A percentile compares a stretch with the other conserved stretches of the same genome.
These are phyloP conservation scores for Spiraea crenata DNA, from an alignment of 331 rosid species.

Conservation along the genomic window DNA sequence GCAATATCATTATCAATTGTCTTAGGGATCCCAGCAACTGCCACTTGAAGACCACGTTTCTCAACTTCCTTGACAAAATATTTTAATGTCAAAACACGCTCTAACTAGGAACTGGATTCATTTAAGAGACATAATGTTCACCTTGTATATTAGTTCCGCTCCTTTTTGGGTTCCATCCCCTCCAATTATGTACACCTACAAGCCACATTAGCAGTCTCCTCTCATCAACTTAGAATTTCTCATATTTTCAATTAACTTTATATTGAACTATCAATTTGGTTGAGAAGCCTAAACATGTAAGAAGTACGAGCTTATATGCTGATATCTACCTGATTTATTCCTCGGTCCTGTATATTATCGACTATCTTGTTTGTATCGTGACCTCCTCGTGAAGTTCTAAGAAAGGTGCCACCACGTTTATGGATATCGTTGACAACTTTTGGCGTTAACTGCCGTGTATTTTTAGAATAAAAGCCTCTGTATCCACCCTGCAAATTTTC, in stretches of 20 bases:
- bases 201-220: conserved; percentile 15
- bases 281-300: conserved; percentile 16
- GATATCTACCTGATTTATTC: conserved; percentile 79
- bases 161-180: conserved; percentile 98
- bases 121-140: conserved; percentile 33
- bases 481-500: conserved; percentile 74
- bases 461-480: conserved; percentile 86
- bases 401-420: conserved; percentile 91
- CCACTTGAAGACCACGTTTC: conserved; percentile 85
- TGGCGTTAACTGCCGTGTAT: conserved; percentile 68
- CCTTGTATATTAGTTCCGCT: conserved; percentile 80
- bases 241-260: conserved; percentile 9
- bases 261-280: conserved; percentile 3
- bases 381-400: conserved; percentile 94
- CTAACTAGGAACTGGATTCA: conserved; percentile 23
- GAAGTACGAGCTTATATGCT: conserved; percentile 16
- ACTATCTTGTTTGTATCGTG: conserved; percentile 94
- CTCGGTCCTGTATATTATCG: conserved; percentile 85
- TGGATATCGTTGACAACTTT: conserved; percentile 78
- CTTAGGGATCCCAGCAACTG: conserved; percentile 96
- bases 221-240: not conserved
- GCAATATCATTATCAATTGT: conserved; percentile 94
- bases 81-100: conserved; percentile 30
- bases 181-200: conserved; percentile 86
- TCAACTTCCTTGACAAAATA: conserved; percentile 77